Percentiles rank a stretch among this genome's conserved stretches.
phyloP scores from a whole-genome alignment of 2,329 filamentous ascomycete species.

The Cercospora sp. region DNA sequence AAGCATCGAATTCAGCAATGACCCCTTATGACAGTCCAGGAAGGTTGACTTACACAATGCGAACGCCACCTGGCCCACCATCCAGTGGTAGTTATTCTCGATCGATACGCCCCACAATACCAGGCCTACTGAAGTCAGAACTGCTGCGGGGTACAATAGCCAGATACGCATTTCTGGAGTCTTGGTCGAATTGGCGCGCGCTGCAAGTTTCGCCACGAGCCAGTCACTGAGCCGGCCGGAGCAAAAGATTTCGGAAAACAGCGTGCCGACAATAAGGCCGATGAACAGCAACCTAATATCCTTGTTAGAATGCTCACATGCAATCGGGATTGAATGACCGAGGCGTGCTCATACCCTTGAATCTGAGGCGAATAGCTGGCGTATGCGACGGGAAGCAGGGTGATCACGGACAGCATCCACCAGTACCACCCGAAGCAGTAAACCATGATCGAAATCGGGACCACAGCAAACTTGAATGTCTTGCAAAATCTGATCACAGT shows the following conservation, averaged over 20 bases:
- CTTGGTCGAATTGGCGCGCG: conserved; percentile 13
- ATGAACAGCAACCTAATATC: conserved; percentile 20
- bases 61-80: conserved; percentile 25
- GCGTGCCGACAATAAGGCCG: conserved; percentile 24
- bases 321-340: rapidly evolving
- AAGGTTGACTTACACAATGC: conserved; percentile 18
- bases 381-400: conserved; percentile 23
- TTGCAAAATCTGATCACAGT: conserved; percentile 21
- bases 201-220: conserved; percentile 24
- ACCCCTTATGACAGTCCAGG: neutral
- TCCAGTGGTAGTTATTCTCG: conserved; percentile 25
- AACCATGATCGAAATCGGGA: conserved; percentile 19
- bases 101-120: conserved; percentile 24
- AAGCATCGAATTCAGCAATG: conserved; percentile 5
- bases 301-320: neutral
- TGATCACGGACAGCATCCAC: conserved; percentile 24
- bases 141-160: conserved; percentile 23
- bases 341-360: conserved; percentile 15
- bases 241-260: conserved; percentile 23
- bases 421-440: conserved; percentile 27
- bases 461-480: conserved; percentile 21
- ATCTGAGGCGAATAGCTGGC: conserved; percentile 22
- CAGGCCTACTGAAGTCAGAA: conserved; percentile 18
- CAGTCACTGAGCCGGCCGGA: conserved; percentile 24
- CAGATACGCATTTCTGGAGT: conserved; percentile 25